Evolutionary conservation across 805 yeast genomes (phyloP), one percentile per base, ranked within the genome.

Genomic region (Candida ipomoeae): DNA sequence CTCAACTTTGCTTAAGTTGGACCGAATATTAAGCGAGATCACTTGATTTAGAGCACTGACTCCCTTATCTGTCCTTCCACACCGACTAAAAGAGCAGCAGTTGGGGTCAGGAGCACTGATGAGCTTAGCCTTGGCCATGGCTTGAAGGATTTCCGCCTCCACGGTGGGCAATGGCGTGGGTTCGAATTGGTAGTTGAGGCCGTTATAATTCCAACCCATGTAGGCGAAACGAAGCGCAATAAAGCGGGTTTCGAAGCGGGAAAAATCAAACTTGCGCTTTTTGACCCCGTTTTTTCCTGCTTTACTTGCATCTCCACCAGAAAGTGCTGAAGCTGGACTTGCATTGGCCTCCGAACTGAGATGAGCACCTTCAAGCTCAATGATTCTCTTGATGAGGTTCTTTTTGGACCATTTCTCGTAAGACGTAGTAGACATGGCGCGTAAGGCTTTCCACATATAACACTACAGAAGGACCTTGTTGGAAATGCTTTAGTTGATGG

Each of bases 1-100:
- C 46, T 89, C 87, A 41, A 85, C 91, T 1, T 60, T 58, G 0
- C 81, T 62, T 38, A 94, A 67, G 20, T 74, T 72, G 0, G 97
- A 89, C 56, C 99, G 75, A 26, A 92, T 84, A 14, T 74, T 68
- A 36, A 94, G 69, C 0, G 96, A 84, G 5, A 94, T 85, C 2
- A 94, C 98, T 67, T 94, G 99, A 56, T 89, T 87, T 85, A 94
- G 81, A 0, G 99, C 99, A 70, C 96, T 88, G 13, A 92, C 98
- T n/a, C 97, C 98, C 57, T 81, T 82, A 62, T 92, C 98, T 0
- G 98, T 92, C 61, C 98, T 76, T 0, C 98, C 98, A 69, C 98
- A 94, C 55, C 97, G 73, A 57, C 95, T 86, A 65, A 91, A 90
- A 13, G 79, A 76, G 62, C 84, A 87, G 1, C 81, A 83, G 6